A percentile compares a stretch with the other conserved stretches of the same genome.
These are phyloP conservation scores for Cetraspora pellucida DNA, from an alignment of 192 early-diverging fungal species.

Conservation along the genomic window DNA sequence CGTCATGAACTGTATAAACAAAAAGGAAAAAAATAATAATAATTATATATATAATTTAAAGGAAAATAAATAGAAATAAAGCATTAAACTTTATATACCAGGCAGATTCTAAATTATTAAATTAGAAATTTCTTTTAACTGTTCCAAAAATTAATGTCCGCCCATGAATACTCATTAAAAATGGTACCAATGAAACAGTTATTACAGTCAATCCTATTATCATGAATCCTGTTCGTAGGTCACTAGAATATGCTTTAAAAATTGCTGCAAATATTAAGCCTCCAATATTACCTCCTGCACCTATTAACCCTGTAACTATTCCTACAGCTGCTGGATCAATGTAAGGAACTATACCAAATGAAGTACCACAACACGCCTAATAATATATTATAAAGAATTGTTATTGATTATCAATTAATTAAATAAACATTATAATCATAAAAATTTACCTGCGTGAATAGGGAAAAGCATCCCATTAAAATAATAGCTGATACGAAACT, in stretches of 20 bases:
- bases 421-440: neutral
- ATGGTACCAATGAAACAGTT: constrained; percentile 36
- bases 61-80: too few species aligned
- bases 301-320: constrained; percentile 59
- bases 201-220: constrained; percentile 49
- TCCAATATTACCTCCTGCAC: constrained; percentile 66
- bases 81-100: too few species aligned
- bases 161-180: constrained; percentile 37
- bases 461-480: constrained; percentile 55
- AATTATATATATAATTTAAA: too few species aligned
- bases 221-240: constrained; percentile 42
- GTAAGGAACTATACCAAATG: constrained; percentile 66
- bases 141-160: constrained; percentile 6
- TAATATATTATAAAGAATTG: neutral
- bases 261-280: constrained; percentile 61
- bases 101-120: too few species aligned
- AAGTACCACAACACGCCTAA: constrained; percentile 55
- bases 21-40: too few species aligned
- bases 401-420: neutral
- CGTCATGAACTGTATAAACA: too few species aligned
- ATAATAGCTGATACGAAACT: constrained; percentile 42
- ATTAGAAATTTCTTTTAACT: too few species aligned
- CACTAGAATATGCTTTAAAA: constrained; percentile 47
- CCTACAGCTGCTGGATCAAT: constrained; percentile 51
- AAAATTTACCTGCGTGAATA: constrained; percentile 45